Conservation (phyloP, 805 yeast genomes). For the Citeromyces matritensis region DNA sequence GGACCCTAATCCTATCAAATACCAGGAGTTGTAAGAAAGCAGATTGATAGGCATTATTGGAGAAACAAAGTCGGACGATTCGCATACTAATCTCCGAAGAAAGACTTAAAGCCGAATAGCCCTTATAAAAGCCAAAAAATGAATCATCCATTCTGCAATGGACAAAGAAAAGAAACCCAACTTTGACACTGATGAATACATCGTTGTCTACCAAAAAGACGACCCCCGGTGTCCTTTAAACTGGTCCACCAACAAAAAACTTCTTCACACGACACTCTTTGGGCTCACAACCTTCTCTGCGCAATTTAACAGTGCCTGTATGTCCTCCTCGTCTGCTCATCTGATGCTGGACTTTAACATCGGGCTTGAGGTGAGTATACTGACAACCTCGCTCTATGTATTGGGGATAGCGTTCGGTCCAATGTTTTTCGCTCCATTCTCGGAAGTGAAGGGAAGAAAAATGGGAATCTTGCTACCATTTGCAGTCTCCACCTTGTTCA, state of each 20-base stretch:
- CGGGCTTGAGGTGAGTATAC: slow-evolving; percentile 28
- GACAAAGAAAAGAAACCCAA: no score
- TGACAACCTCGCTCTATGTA: slow-evolving; percentile 44
- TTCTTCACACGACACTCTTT: slow-evolving; percentile 20
- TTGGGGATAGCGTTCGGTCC: slow-evolving; percentile 61
- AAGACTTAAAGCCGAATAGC: no score
- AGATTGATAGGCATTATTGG: no score
- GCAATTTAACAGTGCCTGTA: slow-evolving; percentile 34
- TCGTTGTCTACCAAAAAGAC: slow-evolving; percentile 2
- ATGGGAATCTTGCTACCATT: slow-evolving; percentile 26
- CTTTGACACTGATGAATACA: neutral
- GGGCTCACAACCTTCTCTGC: slow-evolving; percentile 25
- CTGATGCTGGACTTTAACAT: slow-evolving; percentile 17
- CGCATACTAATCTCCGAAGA: no score
- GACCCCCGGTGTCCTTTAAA: slow-evolving; percentile 15
- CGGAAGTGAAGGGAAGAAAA: slow-evolving; percentile 29
- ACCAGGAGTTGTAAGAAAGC: no score
- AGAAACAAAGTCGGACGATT: no score
- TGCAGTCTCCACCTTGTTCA: slow-evolving; percentile 20
- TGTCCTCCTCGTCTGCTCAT: slow-evolving; percentile 21
- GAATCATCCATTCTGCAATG: no score
- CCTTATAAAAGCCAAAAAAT: no score
- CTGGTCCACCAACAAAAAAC: slow-evolving; percentile 19
- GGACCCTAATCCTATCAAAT: no score
- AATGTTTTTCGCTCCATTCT: slow-evolving; percentile 45